These are phyloP conservation scores for Gymnopilus dilepis DNA, from an alignment of 768 basidiomycete genomes.

Conservation along the genomic window DNA sequence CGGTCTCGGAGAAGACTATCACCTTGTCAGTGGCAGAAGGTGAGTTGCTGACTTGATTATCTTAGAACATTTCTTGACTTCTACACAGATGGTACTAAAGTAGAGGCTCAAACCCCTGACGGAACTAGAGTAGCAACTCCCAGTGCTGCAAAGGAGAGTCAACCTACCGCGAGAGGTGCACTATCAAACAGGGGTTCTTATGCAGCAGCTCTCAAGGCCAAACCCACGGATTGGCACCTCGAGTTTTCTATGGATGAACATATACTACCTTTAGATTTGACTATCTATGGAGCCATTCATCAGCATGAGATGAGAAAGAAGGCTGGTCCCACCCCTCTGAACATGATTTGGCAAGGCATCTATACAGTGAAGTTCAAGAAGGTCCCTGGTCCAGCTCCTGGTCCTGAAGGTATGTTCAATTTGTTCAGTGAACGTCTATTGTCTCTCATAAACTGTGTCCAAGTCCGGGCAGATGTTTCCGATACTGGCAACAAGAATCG, in stretches of 20 bases:
- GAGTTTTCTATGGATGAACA: conserved; percentile 95
- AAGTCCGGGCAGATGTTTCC: conserved; percentile 45
- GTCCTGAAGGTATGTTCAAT: conserved; percentile 60
- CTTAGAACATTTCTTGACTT: conserved; percentile 13
- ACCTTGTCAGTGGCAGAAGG: conserved; percentile 84
- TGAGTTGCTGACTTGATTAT: conserved; percentile 33
- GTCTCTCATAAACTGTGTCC: background rate
- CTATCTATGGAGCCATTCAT: conserved; percentile 96
- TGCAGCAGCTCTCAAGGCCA: conserved; percentile 91
- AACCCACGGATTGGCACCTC: conserved; percentile 95
- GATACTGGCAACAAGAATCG: conserved; percentile 55
- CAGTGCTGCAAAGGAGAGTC: conserved; percentile 51
- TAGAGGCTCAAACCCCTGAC: conserved; percentile 96
- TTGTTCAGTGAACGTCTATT: background rate
- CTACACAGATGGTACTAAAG: conserved; percentile 79
- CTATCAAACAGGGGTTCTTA: conserved; percentile 69
- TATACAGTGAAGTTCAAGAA: conserved; percentile 95
- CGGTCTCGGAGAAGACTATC: conserved; percentile 82
- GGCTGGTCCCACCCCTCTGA: conserved; percentile 62
- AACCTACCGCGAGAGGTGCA: conserved; percentile 34
- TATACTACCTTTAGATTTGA: conserved; percentile 81
- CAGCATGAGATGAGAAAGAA: conserved; percentile 87
- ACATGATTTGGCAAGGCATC: conserved; percentile 86
- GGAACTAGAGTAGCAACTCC: conserved; percentile 95
- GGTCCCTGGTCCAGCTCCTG: conserved; percentile 78